Percentiles rank a stretch among this genome's conserved stretches.
Evolutionary conservation across 805 yeast genomes (phyloP).

Genomic region (Ogataea methylovora): DNA sequence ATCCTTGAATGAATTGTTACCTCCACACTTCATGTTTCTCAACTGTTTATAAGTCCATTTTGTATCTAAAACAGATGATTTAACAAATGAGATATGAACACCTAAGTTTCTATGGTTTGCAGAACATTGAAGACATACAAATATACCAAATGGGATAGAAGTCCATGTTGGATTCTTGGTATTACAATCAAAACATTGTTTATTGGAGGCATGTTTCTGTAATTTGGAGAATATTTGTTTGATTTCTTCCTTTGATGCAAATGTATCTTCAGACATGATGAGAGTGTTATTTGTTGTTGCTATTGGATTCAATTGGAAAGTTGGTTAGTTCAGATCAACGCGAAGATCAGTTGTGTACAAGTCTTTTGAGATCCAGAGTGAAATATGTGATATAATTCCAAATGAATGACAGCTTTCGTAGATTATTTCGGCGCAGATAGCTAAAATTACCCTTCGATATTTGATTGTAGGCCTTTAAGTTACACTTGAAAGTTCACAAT

Average conservation of each 20-base stretch:
- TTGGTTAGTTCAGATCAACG: neutral
- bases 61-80: slow-evolving; percentile 76
- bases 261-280: slow-evolving; percentile 20
- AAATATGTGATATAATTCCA: too few species aligned
- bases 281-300: neutral
- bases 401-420: too few species aligned
- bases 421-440: too few species aligned
- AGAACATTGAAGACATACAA: slow-evolving; percentile 89
- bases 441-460: too few species aligned
- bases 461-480: too few species aligned
- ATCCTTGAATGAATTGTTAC: slow-evolving; percentile 80
- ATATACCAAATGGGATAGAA: slow-evolving; percentile 91
- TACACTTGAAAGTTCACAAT: too few species aligned
- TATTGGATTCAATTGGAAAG: neutral
- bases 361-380: too few species aligned
- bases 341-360: too few species aligned
- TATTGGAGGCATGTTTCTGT: slow-evolving; percentile 64
- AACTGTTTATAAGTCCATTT: slow-evolving; percentile 90
- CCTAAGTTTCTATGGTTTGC: slow-evolving; percentile 95
- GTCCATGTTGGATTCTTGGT: slow-evolving; percentile 98
- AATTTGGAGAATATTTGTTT: slow-evolving; percentile 56
- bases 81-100: slow-evolving; percentile 92
- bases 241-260: slow-evolving; percentile 66
- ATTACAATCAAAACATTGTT: slow-evolving; percentile 85
- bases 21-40: slow-evolving; percentile 90